Conservation (phyloP, 257 asterid genomes). For the Agastache rugosa region DNA sequence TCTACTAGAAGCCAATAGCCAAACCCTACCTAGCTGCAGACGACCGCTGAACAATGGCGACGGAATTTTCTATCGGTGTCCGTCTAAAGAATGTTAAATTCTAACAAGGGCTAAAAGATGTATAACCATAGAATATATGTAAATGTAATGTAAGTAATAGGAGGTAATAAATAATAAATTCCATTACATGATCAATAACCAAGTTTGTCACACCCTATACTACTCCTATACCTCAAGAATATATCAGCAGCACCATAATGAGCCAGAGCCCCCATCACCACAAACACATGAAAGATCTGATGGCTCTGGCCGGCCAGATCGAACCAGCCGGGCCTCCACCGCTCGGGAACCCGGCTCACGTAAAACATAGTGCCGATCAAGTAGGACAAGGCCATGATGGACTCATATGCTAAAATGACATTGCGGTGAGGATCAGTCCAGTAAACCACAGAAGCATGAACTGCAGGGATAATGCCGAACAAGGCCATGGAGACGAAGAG, state of each 20-base stretch:
- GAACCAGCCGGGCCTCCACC: constrained; percentile 92
- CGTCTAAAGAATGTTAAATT: neutral
- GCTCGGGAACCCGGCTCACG: constrained; percentile 73
- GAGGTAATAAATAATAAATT: neutral
- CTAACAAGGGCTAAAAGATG: neutral
- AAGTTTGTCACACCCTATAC: constrained; percentile 47
- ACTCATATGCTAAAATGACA: constrained; percentile 58
- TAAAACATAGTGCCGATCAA: constrained; percentile 73
- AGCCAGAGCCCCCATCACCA: constrained; percentile 86
- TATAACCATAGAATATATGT: neutral
- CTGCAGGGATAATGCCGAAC: constrained; percentile 80
- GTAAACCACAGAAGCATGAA: constrained; percentile 65
- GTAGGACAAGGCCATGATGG: constrained; percentile 75
- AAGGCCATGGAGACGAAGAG: constrained; percentile 82
- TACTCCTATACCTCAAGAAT: constrained; percentile 62
- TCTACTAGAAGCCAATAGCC: too few species aligned
- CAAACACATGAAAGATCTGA: constrained; percentile 91
- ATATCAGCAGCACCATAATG: constrained; percentile 89
- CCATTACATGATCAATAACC: neutral
- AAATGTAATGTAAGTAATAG: too few species aligned
- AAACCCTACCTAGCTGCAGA: neutral
- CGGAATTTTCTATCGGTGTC: too few species aligned
- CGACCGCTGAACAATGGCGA: neutral
- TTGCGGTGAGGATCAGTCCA: constrained; percentile 84
- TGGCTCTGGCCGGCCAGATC: constrained; percentile 97